Evolutionary conservation across 2,329 filamentous ascomycete species (phyloP).

Genomic region (Aureobasidium sp.): DNA sequence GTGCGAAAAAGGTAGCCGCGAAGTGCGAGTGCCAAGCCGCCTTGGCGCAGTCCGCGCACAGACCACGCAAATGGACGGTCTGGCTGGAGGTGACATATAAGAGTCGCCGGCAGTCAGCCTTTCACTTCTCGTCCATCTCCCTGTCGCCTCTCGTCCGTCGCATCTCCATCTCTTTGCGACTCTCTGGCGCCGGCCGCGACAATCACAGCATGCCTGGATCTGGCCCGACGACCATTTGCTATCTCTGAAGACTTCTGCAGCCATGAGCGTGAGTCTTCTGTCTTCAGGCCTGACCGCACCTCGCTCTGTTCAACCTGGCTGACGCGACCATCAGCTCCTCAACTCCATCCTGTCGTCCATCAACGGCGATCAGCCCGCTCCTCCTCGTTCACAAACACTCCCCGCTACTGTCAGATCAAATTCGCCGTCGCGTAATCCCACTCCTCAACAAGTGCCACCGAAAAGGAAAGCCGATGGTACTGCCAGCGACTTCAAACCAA

Average conservation of each 20-base stretch:
- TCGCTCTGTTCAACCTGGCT: neutral
- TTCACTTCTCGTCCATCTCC: neutral
- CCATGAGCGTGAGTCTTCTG: slow-evolving; percentile 16
- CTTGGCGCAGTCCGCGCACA: neutral
- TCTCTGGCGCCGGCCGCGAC: neutral
- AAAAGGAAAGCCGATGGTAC: slow-evolving; percentile 31
- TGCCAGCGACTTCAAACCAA: slow-evolving; percentile 26
- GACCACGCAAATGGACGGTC: neutral
- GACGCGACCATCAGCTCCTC: slow-evolving; percentile 33
- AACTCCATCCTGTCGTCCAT: slow-evolving; percentile 44
- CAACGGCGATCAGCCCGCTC: slow-evolving; percentile 27
- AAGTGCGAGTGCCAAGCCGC: neutral
- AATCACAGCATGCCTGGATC: slow-evolving; percentile 3
- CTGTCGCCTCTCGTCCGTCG: neutral
- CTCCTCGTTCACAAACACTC: slow-evolving; percentile 1
- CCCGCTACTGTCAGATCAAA: neutral
- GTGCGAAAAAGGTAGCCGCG: neutral
- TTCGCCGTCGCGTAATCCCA: slow-evolving; percentile 15
- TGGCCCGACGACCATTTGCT: neutral
- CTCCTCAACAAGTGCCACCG: slow-evolving; percentile 18
- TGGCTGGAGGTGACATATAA: too few relatives aligned
- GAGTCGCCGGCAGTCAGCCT: neutral
- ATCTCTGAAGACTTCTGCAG: slow-evolving; percentile 4
- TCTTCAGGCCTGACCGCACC: neutral
- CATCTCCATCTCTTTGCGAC: neutral